phyloP scores from a whole-genome alignment of 257 asterid species.

The Avicennia marina region DNA sequence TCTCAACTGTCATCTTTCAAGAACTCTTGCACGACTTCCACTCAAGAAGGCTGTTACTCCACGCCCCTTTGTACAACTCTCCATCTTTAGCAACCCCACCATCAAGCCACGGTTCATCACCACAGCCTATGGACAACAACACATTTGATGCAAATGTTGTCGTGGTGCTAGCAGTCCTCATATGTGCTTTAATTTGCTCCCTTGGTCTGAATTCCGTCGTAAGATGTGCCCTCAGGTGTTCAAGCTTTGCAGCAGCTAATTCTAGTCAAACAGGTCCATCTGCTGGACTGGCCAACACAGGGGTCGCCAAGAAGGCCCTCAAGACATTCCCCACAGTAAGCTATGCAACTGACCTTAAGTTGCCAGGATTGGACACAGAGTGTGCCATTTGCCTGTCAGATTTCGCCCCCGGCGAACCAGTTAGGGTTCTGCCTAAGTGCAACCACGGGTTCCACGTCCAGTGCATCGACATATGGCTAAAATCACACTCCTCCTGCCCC shows the following conservation, averaged over 20 bases:
- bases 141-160: constrained; percentile 49
- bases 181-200: constrained; percentile 57
- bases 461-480: constrained; percentile 48
- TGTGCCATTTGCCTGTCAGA: constrained; percentile 54
- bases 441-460: constrained; percentile 49
- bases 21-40: background rate
- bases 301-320: constrained; percentile 49
- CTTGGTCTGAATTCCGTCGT: constrained; percentile 53
- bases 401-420: constrained; percentile 30
- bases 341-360: constrained; percentile 29
- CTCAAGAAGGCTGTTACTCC: constrained; percentile 41
- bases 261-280: background rate
- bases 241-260: constrained; percentile 20
- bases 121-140: constrained; percentile 14
- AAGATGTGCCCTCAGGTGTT: constrained; percentile 51
- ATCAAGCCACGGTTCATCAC: background rate
- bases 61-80: constrained; percentile 21
- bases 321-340: constrained; percentile 35
- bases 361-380: constrained; percentile 38
- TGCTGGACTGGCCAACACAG: constrained; percentile 35
- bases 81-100: constrained; percentile 29
- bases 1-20: too few species aligned
- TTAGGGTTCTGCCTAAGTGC: constrained; percentile 47
- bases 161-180: constrained; percentile 52
- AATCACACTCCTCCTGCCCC: constrained; percentile 53